Evolutionary conservation across 331 rosid genomes (phyloP).

Genomic region (Prunus yedoensis): DNA sequence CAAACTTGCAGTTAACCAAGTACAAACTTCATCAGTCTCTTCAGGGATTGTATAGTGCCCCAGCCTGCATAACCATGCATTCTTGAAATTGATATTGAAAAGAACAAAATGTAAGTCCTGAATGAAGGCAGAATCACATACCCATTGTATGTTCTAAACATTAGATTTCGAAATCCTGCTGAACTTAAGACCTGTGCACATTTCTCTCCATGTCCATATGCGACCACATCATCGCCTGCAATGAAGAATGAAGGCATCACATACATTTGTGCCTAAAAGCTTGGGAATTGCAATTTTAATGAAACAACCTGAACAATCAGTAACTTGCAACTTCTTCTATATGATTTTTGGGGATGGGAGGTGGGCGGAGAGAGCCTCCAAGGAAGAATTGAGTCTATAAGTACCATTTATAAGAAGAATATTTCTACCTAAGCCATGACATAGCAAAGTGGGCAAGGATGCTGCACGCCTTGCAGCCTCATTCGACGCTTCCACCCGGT

Average conservation of each 20-base stretch:
- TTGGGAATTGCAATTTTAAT: neutral
- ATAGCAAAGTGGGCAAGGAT: slow-evolving; percentile 65
- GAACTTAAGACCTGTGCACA: slow-evolving; percentile 69
- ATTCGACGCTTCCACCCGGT: slow-evolving; percentile 49
- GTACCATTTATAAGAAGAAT: slow-evolving; percentile 10
- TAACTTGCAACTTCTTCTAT: slow-evolving; percentile 1
- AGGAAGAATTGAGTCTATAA: neutral
- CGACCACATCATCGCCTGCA: slow-evolving; percentile 87
- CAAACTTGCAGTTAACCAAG: slow-evolving; percentile 71
- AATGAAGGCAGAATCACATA: slow-evolving; percentile 32
- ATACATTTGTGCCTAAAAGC: neutral
- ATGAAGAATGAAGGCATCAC: slow-evolving; percentile 9
- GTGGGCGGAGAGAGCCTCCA: neutral
- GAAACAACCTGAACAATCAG: neutral
- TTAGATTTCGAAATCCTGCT: slow-evolving; percentile 82
- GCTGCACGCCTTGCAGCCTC: slow-evolving; percentile 82
- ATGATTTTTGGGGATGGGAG: neutral
- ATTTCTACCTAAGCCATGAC: slow-evolving; percentile 81
- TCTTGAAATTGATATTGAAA: slow-evolving; percentile 13
- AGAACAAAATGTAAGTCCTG: slow-evolving; percentile 18
- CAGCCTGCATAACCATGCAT: slow-evolving; percentile 50
- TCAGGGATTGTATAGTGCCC: slow-evolving; percentile 94
- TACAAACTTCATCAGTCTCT: slow-evolving; percentile 83
- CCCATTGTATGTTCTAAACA: slow-evolving; percentile 77
- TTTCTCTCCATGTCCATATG: slow-evolving; percentile 68